phyloP scores from a whole-genome alignment of 2,329 filamentous ascomycete species.

The Mariannaea sp. region DNA sequence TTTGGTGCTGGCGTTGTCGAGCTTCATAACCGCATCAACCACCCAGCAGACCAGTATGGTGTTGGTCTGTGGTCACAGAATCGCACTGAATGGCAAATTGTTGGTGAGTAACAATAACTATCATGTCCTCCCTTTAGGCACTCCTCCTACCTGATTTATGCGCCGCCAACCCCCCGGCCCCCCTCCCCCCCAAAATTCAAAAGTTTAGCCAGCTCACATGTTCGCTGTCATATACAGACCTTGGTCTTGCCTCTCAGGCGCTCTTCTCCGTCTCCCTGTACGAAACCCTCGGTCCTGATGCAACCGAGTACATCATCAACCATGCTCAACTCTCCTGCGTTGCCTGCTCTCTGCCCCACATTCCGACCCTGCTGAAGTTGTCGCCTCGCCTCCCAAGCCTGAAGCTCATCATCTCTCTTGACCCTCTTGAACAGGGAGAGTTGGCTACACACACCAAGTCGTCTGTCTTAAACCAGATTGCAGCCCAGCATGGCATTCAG shows the following conservation, averaged over 20 bases:
- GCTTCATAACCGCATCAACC: slow-evolving; percentile 74
- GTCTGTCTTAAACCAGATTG: slow-evolving; percentile 75
- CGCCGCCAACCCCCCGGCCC: too few relatives aligned
- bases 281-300: slow-evolving; percentile 89
- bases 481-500: slow-evolving; percentile 72
- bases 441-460: slow-evolving; percentile 77
- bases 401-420: slow-evolving; percentile 87
- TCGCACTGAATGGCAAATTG: slow-evolving; percentile 85
- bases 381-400: slow-evolving; percentile 75
- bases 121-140: too few relatives aligned
- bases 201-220: slow-evolving; percentile 17
- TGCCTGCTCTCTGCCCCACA: slow-evolving; percentile 78
- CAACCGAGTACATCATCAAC: slow-evolving; percentile 95
- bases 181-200: background rate
- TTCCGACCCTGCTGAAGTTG: slow-evolving; percentile 80
- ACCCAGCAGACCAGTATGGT: slow-evolving; percentile 67
- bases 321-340: slow-evolving; percentile 79
- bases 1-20: slow-evolving; percentile 85
- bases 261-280: slow-evolving; percentile 93
- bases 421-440: slow-evolving; percentile 82
- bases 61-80: slow-evolving; percentile 88
- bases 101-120: slow-evolving; percentile 58
- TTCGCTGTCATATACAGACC: slow-evolving; percentile 57
- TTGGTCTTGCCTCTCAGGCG: slow-evolving; percentile 84
- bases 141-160: too few relatives aligned